Conservation (phyloP, 768 basidiomycete genomes). For the Kondoa malvinella region DNA sequence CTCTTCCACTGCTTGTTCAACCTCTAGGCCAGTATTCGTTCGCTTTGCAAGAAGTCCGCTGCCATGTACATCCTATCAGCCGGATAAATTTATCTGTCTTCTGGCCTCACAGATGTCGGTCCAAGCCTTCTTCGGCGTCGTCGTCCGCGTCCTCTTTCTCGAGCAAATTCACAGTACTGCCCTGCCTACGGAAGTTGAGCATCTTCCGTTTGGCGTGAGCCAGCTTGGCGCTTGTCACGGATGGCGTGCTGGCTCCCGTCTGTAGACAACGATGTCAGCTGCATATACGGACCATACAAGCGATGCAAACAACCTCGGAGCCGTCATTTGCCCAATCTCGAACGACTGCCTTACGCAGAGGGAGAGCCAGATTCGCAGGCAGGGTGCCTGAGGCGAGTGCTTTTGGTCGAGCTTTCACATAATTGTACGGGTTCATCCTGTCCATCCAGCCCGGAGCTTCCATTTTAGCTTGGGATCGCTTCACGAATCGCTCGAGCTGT, state of each 20-base stretch:
- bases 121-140: neutral
- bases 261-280: too few species aligned
- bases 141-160: conserved; percentile 1
- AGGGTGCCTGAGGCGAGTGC: conserved; percentile 53
- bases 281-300: too few species aligned
- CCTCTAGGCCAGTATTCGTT: conserved; percentile 27
- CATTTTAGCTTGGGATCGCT: conserved; percentile 32
- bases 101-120: conserved; percentile 22
- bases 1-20: conserved; percentile 46
- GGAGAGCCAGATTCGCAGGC: conserved; percentile 57
- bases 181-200: neutral
- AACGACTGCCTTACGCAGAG: conserved; percentile 58
- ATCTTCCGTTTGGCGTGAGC: too few species aligned
- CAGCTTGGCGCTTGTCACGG: too few species aligned
- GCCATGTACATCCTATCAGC: conserved; percentile 35
- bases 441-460: conserved; percentile 46
- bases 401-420: conserved; percentile 41
- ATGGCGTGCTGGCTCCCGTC: too few species aligned
- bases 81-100: too few species aligned
- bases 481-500: conserved; percentile 50
- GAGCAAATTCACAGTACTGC: neutral
- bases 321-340: conserved; percentile 29
- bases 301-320: neutral
- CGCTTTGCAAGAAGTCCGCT: neutral
- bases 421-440: conserved; percentile 70